Evolutionary conservation across 805 yeast genomes (phyloP), one percentile per base, ranked within the genome.

Genomic region (Brettanomyces naardenensis): DNA sequence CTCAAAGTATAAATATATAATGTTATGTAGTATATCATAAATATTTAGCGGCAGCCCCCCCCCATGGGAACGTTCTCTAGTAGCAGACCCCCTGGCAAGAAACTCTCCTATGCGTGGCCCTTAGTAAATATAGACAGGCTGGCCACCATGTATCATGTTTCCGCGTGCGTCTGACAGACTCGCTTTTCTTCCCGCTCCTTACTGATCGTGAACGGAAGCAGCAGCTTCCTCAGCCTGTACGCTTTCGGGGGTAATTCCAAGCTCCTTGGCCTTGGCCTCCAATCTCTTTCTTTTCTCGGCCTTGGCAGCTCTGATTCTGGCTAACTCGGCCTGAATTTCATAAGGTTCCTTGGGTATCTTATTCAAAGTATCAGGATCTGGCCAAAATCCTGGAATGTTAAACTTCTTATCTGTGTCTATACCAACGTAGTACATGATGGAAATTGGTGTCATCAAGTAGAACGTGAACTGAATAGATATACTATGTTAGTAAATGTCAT

Each of bases 381-480:
- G 97, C 95, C 95, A 88, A 62, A 86, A 89, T 17, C 95, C 95
- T 6, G 95, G 94, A 34, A 88, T 79, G 54, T 87, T 85, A 58
- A 89, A 78, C 64, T 87, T 89, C 50, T 69, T 75, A 58, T 89
- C 95, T 2, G 97, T 82, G 51, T 89, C 89, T 28, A 82, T 73
- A 55, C 97, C 97, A 32, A 87, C 89, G 51, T 82, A 89, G 61
- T 86, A 81, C 97, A 89, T 89, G 53, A 87, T 82, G n/a, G 75
- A 71, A 33, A 89, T 83, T 0, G 97, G 97, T 1, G 94, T 76
- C 49, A 87, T 64, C 31, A 89, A 73, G 56, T 84, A 89, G 53
- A 88, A 81, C 0, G 95, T 78, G 61, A 87, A 86, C 79, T 79
- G 42, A 53, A 50, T 6, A 11, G n/a, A n/a, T n/a, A n/a, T n/a